A percentile compares a stretch with the other conserved stretches of the same genome.
phyloP scores from a whole-genome alignment of 768 basidiomycete genomes.

The Pulveroboletus sp. region DNA sequence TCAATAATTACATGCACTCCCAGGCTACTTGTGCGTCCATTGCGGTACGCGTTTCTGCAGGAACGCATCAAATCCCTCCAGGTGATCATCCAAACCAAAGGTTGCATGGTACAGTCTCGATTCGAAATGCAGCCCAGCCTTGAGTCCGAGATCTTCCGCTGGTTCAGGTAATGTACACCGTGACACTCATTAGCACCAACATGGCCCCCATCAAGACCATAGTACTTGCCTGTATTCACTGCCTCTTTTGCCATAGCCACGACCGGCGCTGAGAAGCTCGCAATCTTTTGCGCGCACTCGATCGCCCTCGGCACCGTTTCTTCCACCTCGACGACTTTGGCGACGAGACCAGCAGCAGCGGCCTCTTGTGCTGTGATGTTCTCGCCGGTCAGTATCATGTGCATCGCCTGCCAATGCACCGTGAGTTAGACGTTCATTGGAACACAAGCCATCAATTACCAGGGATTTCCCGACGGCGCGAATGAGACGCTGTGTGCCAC shows the following conservation, averaged over 20 bases:
- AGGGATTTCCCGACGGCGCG: conserved; percentile 80
- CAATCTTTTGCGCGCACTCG: conserved; percentile 35
- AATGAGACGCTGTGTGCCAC: conserved; percentile 89
- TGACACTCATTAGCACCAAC: neutral
- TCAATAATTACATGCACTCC: too few relatives aligned
- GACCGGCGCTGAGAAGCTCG: conserved; percentile 30
- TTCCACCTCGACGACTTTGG: conserved; percentile 38
- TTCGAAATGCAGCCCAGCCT: conserved; percentile 45
- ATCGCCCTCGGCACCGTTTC: conserved; percentile 45
- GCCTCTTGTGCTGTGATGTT: conserved; percentile 46
- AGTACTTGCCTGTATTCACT: conserved; percentile 43
- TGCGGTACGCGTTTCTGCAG: conserved; percentile 42
- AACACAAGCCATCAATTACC: conserved; percentile 10
- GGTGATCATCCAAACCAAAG: conserved; percentile 48
- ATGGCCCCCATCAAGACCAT: neutral
- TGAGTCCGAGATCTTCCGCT: conserved; percentile 48
- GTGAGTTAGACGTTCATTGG: neutral
- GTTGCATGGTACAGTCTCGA: conserved; percentile 48
- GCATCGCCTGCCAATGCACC: conserved; percentile 42
- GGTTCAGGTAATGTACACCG: neutral
- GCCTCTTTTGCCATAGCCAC: conserved; percentile 48
- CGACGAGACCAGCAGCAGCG: conserved; percentile 45
- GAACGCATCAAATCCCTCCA: conserved; percentile 50
- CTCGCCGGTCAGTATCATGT: conserved; percentile 51
- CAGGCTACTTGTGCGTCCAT: conserved; percentile 40